Base-by-base conservation (phyloP, 495 filamentous ascomycete species). In the Aspergillus conjunctus region DNA sequence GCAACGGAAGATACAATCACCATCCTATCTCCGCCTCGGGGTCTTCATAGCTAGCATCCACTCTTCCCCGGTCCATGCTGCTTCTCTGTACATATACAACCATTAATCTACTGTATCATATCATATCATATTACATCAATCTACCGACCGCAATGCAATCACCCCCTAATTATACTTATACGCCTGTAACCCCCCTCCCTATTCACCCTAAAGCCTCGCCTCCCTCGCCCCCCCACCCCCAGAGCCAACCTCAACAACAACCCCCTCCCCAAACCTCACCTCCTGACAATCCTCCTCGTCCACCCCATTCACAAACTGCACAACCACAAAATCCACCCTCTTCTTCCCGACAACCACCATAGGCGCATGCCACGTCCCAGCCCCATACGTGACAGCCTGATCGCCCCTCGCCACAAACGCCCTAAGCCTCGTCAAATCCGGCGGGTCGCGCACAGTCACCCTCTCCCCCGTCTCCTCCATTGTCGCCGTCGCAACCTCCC, bases 311-410 rank as follows among this genome's bases (percentile, higher is more conserved):
- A 87, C 87, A 77, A 87, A 91, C 75, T 97, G 93, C 69, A 91
- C 82, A 9, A 97, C 92, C 22, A 96, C 85, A 75, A 98, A 98
- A 66, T 89, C 88, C 30, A 92, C 82, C 20, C 83, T 78, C 34
- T 78, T 64, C 49, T 76, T 67, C 1, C 93, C 94, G 20, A 97
- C 68, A 48, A 91, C 92, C 15, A 89, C 91, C 94, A 98, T 98
- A 2, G 94, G 94, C 63, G 93, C 92, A 81, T 98, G 94, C 93
- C 95, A 98, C 45, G 91, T 97, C 15, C 91, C 94, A 15, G 88
- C 85, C 12, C 83, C 90, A 74, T 98, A 98, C 15, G 92, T 97
- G 18, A 98, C 90, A 3, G 91, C 93, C 79, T 95, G 90, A 12
- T 84, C 79, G 7, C 87, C 87, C n/a, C 77, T 83, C 11, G 90